Percentiles rank a stretch among this genome's conserved stretches.
phyloP scores from a whole-genome alignment of 805 yeast species.

The Yamadazyma laniorum region DNA sequence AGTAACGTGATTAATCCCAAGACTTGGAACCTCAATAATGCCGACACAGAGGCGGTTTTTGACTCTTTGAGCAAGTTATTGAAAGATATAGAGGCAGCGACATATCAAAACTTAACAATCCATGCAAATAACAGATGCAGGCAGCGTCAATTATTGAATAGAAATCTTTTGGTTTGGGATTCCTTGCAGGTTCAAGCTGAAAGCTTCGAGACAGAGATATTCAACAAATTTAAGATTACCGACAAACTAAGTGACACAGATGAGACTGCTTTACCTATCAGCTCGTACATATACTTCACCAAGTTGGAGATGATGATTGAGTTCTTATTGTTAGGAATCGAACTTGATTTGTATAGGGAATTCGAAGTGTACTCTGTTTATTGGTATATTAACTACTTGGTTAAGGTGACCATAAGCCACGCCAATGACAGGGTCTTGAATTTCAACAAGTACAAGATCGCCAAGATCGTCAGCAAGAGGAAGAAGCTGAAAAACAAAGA shows the following conservation, averaged over 20 bases:
- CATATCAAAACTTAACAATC: slow-evolving; percentile 29
- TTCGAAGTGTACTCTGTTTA: slow-evolving; percentile 68
- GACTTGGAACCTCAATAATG: slow-evolving; percentile 12
- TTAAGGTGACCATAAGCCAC: slow-evolving; percentile 41
- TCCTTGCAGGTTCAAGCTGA: slow-evolving; percentile 76
- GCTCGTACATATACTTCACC: slow-evolving; percentile 65
- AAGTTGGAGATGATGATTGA: slow-evolving; percentile 73
- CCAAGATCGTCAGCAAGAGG: slow-evolving; percentile 9
- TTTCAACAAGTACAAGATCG: slow-evolving; percentile 13
- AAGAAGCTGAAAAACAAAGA: slow-evolving; percentile 13
- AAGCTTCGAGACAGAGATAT: slow-evolving; percentile 51
- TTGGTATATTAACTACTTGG: slow-evolving; percentile 62
- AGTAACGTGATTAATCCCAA: slow-evolving; percentile 9
- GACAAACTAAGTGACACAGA: slow-evolving; percentile 28
- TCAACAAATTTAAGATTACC: slow-evolving; percentile 34
- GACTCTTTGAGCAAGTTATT: slow-evolving; percentile 27
- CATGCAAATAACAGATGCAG: slow-evolving; percentile 66
- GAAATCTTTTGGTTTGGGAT: slow-evolving; percentile 65
- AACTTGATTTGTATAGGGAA: slow-evolving; percentile 65
- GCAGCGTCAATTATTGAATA: slow-evolving; percentile 70
- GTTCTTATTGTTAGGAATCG: slow-evolving; percentile 71
- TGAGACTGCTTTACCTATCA: slow-evolving; percentile 57
- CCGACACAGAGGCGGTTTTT: slow-evolving; percentile 8
- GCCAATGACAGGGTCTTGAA: slow-evolving; percentile 36
- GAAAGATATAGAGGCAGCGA: slow-evolving; percentile 47